phyloP scores from a whole-genome alignment of 148 eudicot genomes.

The Mesembryanthemum crystallinum region DNA sequence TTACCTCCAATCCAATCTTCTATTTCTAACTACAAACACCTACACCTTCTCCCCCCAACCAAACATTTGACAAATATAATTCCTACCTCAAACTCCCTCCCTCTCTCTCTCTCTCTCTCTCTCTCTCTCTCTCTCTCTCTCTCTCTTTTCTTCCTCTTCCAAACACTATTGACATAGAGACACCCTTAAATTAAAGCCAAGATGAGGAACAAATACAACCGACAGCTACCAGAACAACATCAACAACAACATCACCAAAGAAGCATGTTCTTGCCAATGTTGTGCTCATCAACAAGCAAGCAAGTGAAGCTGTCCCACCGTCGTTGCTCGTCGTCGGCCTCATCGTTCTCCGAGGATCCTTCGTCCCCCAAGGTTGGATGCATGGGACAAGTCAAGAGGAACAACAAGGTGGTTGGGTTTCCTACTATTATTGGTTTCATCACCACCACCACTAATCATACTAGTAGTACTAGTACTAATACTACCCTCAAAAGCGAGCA shows the following conservation, averaged over 20 bases:
- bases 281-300: constrained; percentile 57
- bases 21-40: neutral
- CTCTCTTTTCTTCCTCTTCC: neutral
- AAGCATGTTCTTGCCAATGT: constrained; percentile 50
- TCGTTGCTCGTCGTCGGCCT: constrained; percentile 15
- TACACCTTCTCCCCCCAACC: neutral
- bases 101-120: too few species aligned
- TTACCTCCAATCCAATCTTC: too few species aligned
- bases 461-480: neutral
- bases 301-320: constrained; percentile 35
- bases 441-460: constrained; percentile 7
- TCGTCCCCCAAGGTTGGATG: constrained; percentile 68
- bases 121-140: too few species aligned
- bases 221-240: constrained; percentile 14
- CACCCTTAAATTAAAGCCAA: neutral
- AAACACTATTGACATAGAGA: neutral
- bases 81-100: too few species aligned
- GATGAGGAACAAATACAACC: constrained; percentile 19
- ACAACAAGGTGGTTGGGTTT: constrained; percentile 46
- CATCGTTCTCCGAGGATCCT: constrained; percentile 35
- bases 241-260: constrained; percentile 33
- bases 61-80: constrained; percentile 23
- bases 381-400: constrained; percentile 63
- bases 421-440: constrained; percentile 23
- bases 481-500: constrained; percentile 9